These are phyloP conservation scores for Linnemannia elongata DNA, from an alignment of 192 early-diverging fungal species.

Conservation along the genomic window DNA sequence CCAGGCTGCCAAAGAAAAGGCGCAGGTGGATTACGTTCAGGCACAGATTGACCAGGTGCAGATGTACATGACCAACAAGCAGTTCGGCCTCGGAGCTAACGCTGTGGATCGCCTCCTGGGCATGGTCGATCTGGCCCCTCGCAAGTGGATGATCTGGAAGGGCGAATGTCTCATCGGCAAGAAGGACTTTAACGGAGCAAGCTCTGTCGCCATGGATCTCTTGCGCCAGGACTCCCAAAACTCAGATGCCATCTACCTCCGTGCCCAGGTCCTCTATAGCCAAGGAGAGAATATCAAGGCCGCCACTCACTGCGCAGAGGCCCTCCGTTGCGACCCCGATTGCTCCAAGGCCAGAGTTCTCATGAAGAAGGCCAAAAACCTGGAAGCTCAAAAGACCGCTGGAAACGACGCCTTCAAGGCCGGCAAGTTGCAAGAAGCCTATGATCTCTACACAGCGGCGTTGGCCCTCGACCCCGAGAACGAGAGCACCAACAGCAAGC, in stretches of 20 bases:
- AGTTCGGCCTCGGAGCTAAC: constrained; percentile 61
- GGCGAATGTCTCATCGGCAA: constrained; percentile 75
- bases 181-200: constrained; percentile 74
- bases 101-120: constrained; percentile 61
- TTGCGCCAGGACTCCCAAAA: constrained; percentile 74
- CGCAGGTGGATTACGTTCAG: constrained; percentile 58
- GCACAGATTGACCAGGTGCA: constrained; percentile 62
- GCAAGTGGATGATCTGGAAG: constrained; percentile 77
- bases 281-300: constrained; percentile 74
- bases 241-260: constrained; percentile 76
- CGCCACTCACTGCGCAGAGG: constrained; percentile 66
- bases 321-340: constrained; percentile 85
- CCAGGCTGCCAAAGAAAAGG: constrained; percentile 57
- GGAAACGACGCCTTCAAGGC: constrained; percentile 83
- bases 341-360: constrained; percentile 74
- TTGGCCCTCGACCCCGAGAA: constrained; percentile 77
- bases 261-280: constrained; percentile 78
- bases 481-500: constrained; percentile 71
- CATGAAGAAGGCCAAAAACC: constrained; percentile 70
- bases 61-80: constrained; percentile 61
- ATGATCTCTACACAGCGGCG: constrained; percentile 76
- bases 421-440: constrained; percentile 69
- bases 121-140: constrained; percentile 56
- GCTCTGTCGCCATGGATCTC: constrained; percentile 69
- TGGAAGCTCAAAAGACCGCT: constrained; percentile 76